phyloP scores from a whole-genome alignment of 2,329 filamentous ascomycete species.

The Talaromyces sp. region DNA sequence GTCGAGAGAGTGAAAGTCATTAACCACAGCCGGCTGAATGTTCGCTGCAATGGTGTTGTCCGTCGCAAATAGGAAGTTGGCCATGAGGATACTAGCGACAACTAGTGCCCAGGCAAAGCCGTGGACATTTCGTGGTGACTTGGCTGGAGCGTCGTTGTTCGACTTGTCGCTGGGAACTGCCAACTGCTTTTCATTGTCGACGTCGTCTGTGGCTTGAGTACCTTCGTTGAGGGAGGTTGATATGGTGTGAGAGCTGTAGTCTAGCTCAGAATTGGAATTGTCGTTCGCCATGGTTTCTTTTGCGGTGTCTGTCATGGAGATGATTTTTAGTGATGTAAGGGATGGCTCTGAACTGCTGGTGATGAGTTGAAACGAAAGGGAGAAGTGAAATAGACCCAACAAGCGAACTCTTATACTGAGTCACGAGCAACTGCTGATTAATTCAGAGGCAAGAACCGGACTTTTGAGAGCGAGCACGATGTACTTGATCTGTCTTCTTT shows the following conservation, averaged over 20 bases:
- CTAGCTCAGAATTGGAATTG: background rate
- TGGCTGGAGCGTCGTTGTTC: background rate
- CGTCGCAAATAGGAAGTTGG: too few relatives aligned
- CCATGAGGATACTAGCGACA: background rate
- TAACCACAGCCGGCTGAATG: conserved; percentile 39
- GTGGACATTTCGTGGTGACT: background rate
- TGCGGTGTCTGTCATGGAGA: background rate
- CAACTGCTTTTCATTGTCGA: background rate
- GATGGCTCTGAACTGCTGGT: background rate
- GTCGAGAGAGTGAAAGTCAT: conserved; percentile 32
- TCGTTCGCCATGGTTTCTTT: background rate
- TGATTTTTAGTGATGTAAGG: background rate
- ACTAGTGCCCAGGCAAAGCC: background rate
- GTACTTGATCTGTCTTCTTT: too few relatives aligned
- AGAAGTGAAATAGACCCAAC: background rate
- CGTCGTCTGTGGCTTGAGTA: background rate
- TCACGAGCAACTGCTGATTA: background rate
- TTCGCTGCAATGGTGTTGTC: conserved; percentile 47
- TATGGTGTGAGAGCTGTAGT: background rate
- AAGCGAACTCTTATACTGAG: background rate
- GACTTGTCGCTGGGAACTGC: background rate
- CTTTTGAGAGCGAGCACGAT: too few relatives aligned
- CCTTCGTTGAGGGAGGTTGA: background rate
- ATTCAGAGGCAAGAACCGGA: background rate
- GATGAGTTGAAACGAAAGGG: too few relatives aligned